phyloP scores from a whole-genome alignment of 2,329 filamentous ascomycete genomes.

The Alternaria dauci region DNA sequence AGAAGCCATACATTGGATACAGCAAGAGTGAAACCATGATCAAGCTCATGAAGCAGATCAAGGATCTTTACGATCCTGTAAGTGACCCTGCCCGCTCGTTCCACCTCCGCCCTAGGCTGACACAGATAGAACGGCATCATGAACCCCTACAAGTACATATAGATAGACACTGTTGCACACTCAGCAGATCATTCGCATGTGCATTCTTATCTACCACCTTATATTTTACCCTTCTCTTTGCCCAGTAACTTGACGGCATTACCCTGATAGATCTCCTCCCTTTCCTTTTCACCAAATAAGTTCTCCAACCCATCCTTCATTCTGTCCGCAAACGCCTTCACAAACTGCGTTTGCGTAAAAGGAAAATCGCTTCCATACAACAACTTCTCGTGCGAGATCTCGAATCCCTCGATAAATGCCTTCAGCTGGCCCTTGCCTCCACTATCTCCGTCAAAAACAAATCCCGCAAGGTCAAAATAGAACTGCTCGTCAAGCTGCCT shows the following conservation, averaged over 20 bases:
- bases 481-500: constrained; percentile 53
- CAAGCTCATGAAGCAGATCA: constrained; percentile 92
- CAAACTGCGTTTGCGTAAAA: constrained; percentile 55
- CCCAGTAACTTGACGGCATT: constrained; percentile 51
- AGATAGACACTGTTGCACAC: constrained; percentile 32
- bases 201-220: background rate
- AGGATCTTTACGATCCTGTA: constrained; percentile 92
- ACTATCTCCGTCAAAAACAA: constrained; percentile 55
- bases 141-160: constrained; percentile 98
- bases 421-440: constrained; percentile 55
- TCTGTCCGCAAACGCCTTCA: constrained; percentile 49
- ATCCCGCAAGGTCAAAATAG: constrained; percentile 63
- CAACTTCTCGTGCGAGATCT: constrained; percentile 50
- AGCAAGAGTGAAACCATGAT: constrained; percentile 89
- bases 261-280: constrained; percentile 49
- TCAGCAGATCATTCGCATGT: constrained; percentile 9
- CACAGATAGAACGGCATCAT: constrained; percentile 85
- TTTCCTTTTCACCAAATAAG: constrained; percentile 49
- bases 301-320: constrained; percentile 55
- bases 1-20: constrained; percentile 95
- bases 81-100: constrained; percentile 51
- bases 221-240: constrained; percentile 6
- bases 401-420: constrained; percentile 56
- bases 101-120: constrained; percentile 29
- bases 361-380: constrained; percentile 65